These are phyloP conservation scores for Pulveroboletus sp. DNA, from an alignment of 768 basidiomycete species.

Conservation along the genomic window DNA sequence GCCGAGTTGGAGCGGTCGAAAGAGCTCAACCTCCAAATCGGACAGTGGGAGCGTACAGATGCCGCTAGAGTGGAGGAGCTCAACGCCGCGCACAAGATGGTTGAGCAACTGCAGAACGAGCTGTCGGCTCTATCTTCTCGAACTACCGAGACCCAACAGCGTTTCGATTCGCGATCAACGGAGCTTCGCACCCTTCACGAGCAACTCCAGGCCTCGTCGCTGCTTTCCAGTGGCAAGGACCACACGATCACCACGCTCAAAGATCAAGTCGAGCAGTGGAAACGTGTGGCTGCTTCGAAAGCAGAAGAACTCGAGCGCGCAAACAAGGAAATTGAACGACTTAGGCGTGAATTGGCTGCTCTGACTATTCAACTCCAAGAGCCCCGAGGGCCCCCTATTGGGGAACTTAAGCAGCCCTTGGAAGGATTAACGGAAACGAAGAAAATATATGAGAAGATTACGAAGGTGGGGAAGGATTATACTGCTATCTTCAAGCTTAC, in stretches of 20 bases:
- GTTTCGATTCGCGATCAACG: not conserved
- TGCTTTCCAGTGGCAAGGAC: not conserved
- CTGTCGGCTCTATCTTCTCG: not conserved
- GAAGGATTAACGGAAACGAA: not conserved
- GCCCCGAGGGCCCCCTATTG: not conserved
- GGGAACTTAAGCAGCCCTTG: not conserved
- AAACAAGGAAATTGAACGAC: not conserved
- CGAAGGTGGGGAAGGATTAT: conserved; percentile 1
- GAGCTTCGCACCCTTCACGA: not conserved
- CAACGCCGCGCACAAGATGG: not conserved
- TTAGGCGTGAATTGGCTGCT: not conserved
- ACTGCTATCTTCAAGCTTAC: conserved; percentile 6
- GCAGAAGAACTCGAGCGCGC: not conserved
- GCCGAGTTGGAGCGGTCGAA: not conserved
- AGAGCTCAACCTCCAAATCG: not conserved
- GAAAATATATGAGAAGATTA: not conserved
- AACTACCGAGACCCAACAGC: not conserved
- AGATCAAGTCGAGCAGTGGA: not conserved
- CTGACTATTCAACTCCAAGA: not conserved
- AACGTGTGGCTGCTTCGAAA: not conserved
- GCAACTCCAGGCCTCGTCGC: not conserved
- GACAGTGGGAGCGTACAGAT: not conserved
- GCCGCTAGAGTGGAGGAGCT: not conserved
- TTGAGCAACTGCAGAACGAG: not conserved
- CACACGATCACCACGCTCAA: not conserved